phyloP scores from a whole-genome alignment of 495 filamentous ascomycete species.

The Penicillium malachiteum region DNA sequence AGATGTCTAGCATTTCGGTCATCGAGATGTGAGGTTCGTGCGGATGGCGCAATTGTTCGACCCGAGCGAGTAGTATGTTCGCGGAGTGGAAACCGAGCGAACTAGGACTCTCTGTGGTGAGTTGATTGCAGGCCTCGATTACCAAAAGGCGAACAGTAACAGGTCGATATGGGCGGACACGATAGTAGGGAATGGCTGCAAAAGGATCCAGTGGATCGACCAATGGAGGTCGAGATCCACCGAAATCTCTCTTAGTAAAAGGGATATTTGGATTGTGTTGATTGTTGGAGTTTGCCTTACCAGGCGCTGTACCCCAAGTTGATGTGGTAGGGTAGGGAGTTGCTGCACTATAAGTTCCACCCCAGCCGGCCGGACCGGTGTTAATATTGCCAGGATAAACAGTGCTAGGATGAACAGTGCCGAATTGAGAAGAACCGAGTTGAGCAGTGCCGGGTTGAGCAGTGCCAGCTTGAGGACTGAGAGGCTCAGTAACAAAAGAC shows the following conservation, averaged over 20 bases:
- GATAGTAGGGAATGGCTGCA: slow-evolving; percentile 42
- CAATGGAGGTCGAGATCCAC: too few relatives aligned
- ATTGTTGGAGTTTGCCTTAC: slow-evolving; percentile 23
- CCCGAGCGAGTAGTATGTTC: slow-evolving; percentile 60
- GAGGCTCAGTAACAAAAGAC: slow-evolving; percentile 52
- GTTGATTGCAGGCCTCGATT: slow-evolving; percentile 59
- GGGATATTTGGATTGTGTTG: too few relatives aligned
- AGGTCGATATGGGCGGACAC: slow-evolving; percentile 50
- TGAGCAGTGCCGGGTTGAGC: too few relatives aligned
- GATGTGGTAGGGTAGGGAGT: slow-evolving; percentile 39
- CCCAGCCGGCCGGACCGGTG: slow-evolving; percentile 22
- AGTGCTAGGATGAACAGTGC: too few relatives aligned
- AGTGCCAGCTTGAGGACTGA: slow-evolving; percentile 21
- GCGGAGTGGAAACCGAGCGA: slow-evolving; percentile 63
- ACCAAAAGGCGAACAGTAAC: slow-evolving; percentile 57
- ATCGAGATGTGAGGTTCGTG: slow-evolving; percentile 60
- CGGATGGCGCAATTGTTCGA: slow-evolving; percentile 58
- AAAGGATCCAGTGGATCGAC: slow-evolving; percentile 46
- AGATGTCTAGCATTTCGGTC: slow-evolving; percentile 80
- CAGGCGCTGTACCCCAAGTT: slow-evolving; percentile 42
- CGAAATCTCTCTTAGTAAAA: too few relatives aligned
- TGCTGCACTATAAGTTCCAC: slow-evolving; percentile 40
- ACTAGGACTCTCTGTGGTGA: slow-evolving; percentile 41
- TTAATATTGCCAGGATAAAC: too few relatives aligned
- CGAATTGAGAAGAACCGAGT: too few relatives aligned